A percentile compares a stretch with the other conserved stretches of the same genome.
These are phyloP conservation scores for Rubus parviflorus DNA, from an alignment of 306 rosid species.

Conservation along the genomic window DNA sequence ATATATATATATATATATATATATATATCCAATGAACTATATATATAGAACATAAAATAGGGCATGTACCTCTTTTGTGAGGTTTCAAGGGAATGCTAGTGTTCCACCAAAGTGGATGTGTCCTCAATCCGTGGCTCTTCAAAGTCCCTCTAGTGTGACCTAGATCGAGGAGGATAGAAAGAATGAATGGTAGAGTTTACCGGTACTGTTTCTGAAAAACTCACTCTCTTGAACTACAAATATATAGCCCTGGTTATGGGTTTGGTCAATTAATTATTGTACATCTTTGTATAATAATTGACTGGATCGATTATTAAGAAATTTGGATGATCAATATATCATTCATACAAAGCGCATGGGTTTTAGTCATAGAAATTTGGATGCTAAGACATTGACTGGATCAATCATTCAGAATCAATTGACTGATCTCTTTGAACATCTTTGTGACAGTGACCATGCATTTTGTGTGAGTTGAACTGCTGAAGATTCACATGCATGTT, in stretches of 20 bases:
- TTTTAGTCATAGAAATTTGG: too few species aligned
- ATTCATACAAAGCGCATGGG: too few species aligned
- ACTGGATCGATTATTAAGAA: not conserved
- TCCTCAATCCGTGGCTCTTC: not conserved
- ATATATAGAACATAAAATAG: not conserved
- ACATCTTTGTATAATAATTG: too few species aligned
- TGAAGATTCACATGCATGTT: too few species aligned
- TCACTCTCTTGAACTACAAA: not conserved
- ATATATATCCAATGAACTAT: too few species aligned
- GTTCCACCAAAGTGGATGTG: not conserved
- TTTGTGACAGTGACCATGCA: constrained; percentile 4
- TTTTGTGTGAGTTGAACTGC: not conserved
- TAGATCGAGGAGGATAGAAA: not conserved
- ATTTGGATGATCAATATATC: not conserved
- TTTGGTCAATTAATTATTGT: too few species aligned
- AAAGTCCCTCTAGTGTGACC: too few species aligned
- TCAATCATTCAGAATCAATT: not conserved
- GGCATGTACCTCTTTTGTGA: not conserved
- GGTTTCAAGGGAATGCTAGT: not conserved
- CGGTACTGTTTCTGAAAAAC: too few species aligned
- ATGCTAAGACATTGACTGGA: not conserved
- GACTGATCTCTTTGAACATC: not conserved
- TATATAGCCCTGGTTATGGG: not conserved
- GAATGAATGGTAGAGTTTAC: not conserved
- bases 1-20: too few species aligned